These are phyloP conservation scores for Allomyces macrogynus DNA, from an alignment of 192 early-diverging fungal species.

Conservation along the genomic window DNA sequence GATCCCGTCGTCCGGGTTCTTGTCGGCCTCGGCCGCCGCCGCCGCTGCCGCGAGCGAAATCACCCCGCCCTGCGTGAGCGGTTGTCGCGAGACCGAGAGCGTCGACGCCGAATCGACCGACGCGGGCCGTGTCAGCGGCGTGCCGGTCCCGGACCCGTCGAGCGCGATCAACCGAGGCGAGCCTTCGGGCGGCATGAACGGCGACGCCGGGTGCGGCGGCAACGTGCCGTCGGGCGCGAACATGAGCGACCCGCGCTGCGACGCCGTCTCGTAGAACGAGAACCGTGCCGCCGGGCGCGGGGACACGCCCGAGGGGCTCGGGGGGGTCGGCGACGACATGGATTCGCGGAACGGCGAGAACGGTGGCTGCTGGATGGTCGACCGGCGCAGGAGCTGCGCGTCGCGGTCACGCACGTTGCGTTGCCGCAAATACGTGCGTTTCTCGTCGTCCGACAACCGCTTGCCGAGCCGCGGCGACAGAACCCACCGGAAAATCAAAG, in stretches of 20 bases:
- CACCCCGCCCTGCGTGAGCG: no score
- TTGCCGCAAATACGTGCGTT: neutral
- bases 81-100: no score
- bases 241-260: neutral
- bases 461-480: constrained; percentile 20
- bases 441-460: neutral
- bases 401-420: neutral
- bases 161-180: neutral
- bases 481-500: constrained; percentile 19
- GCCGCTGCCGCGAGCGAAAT: neutral
- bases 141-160: neutral
- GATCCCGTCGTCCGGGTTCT: neutral
- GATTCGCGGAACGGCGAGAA: neutral
- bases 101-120: no score
- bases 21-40: neutral
- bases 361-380: neutral
- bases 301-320: neutral
- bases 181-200: neutral
- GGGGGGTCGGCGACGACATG: neutral
- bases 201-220: neutral
- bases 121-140: neutral
- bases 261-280: no score
- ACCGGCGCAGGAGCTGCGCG: neutral
- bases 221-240: neutral
- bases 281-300: neutral